Percentiles rank a stretch among this genome's conserved stretches.
phyloP scores from a whole-genome alignment of 1,284 basidiomycete species.

The Cryptococcus deneoformans region DNA sequence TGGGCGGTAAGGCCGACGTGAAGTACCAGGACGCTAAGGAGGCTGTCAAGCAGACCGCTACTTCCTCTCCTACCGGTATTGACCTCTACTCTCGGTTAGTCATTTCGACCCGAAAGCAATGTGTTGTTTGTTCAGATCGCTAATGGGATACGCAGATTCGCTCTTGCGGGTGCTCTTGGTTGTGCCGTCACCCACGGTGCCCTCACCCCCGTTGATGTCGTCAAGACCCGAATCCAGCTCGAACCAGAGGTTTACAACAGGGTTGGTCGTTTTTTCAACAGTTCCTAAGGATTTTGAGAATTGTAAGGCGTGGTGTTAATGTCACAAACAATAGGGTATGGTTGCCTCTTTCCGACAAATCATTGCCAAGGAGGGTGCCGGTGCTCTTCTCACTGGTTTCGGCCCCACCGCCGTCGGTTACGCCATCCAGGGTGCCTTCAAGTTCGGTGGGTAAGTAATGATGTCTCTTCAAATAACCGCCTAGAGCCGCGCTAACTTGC shows the following conservation, averaged over 20 bases:
- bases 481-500: not conserved
- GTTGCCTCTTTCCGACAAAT: constrained; percentile 68
- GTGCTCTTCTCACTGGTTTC: constrained; percentile 90
- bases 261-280: constrained; percentile 37
- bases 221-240: constrained; percentile 98
- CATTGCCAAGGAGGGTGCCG: constrained; percentile 74
- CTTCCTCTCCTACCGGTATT: constrained; percentile 44
- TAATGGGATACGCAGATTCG: constrained; percentile 45
- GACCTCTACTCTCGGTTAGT: constrained; percentile 53
- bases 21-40: constrained; percentile 44
- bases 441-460: constrained; percentile 71
- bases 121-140: not conserved
- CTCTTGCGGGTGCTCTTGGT: constrained; percentile 82
- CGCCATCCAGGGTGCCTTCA: constrained; percentile 94
- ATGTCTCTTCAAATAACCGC: not conserved
- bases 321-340: constrained; percentile 58
- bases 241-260: constrained; percentile 58
- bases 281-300: constrained; percentile 1
- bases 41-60: constrained; percentile 36
- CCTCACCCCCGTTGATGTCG: constrained; percentile 85
- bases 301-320: not conserved
- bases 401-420: constrained; percentile 91
- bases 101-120: not conserved
- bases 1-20: constrained; percentile 24
- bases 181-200: constrained; percentile 93